Percentiles rank a stretch among this genome's conserved stretches.
Conservation (phyloP, 163 green algal species). For the Smithsoniella earleae region DNA sequence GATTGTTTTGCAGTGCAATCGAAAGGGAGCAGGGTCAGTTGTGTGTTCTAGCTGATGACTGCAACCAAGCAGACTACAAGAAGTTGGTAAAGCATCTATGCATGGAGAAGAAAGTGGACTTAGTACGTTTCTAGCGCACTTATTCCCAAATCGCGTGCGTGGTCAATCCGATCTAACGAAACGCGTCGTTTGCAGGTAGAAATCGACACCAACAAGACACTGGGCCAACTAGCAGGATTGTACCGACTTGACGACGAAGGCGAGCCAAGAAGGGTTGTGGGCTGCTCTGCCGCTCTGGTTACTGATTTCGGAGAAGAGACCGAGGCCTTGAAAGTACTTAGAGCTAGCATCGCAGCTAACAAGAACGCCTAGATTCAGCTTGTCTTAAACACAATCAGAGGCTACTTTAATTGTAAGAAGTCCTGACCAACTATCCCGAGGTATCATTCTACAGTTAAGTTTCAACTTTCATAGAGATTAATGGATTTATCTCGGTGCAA, state of each 20-base stretch:
- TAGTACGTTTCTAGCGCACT: constrained; percentile 48
- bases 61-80: constrained; percentile 98
- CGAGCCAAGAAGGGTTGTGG: constrained; percentile 93
- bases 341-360: background rate
- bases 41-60: constrained; percentile 95
- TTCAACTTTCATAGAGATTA: no score
- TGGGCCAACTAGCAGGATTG: constrained; percentile 48
- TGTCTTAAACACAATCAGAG: no score
- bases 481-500: no score
- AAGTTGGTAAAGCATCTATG: constrained; percentile 99
- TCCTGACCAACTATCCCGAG: no score
- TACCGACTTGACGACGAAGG: constrained; percentile 98
- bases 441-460: no score
- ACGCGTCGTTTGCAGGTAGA: constrained; percentile 12
- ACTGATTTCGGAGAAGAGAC: constrained; percentile 98
- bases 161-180: no score
- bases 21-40: constrained; percentile 71
- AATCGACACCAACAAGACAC: constrained; percentile 24
- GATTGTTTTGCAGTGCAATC: constrained; percentile 41
- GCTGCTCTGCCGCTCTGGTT: constrained; percentile 90
- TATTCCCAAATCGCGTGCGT: no score
- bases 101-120: constrained; percentile 89
- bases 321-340: constrained; percentile 77
- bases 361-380: no score
- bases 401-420: no score